A percentile compares a stretch with the other conserved stretches of the same genome.
phyloP scores from a whole-genome alignment of 257 asterid genomes.

The Oldenlandia corymbosa region DNA sequence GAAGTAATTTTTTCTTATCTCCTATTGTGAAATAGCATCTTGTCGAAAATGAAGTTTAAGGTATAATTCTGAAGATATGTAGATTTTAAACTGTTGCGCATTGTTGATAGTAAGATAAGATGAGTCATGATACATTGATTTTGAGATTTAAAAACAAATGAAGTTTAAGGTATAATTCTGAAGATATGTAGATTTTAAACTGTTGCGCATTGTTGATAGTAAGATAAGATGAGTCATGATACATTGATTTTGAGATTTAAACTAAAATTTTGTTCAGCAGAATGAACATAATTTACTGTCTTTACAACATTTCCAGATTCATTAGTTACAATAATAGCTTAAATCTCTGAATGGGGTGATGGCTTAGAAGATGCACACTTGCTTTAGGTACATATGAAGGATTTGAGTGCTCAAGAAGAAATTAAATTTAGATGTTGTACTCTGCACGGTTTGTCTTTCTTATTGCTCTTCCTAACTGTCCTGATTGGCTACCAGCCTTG shows the following conservation, averaged over 20 bases:
- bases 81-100: neutral
- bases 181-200: neutral
- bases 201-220: neutral
- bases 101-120: neutral
- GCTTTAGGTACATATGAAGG: neutral
- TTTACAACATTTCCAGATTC: neutral
- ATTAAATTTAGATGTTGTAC: neutral
- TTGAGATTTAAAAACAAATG: too few species aligned
- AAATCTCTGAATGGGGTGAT: neutral
- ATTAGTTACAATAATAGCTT: neutral
- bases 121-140: too few species aligned
- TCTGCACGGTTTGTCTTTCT: neutral
- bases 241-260: too few species aligned
- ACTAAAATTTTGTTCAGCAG: slow-evolving; percentile 1
- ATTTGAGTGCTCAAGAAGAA: neutral
- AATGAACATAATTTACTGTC: neutral
- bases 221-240: neutral
- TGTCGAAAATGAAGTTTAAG: neutral
- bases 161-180: neutral
- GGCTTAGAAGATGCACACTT: neutral
- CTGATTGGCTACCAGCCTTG: neutral
- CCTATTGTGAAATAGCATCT: neutral
- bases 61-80: neutral
- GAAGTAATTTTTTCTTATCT: neutral
- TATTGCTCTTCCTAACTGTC: neutral